These are phyloP conservation scores for Mycena galopus DNA, from an alignment of 768 basidiomycete species.

Conservation along the genomic window DNA sequence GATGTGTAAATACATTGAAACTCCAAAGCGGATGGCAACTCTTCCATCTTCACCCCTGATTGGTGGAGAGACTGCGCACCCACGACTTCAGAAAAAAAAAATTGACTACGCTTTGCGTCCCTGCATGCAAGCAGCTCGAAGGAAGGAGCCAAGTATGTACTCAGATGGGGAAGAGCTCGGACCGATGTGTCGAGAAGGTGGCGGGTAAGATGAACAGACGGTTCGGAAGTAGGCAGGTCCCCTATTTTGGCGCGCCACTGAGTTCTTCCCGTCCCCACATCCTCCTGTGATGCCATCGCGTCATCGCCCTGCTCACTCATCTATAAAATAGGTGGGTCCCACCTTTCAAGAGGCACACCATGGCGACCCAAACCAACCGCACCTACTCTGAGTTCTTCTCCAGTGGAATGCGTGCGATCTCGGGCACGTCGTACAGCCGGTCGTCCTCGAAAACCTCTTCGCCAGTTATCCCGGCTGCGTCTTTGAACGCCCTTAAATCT, in stretches of 20 bases:
- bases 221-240: slow-evolving; percentile 12
- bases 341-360: slow-evolving; percentile 34
- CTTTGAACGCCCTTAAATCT: slow-evolving; percentile 18
- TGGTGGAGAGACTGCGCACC: background rate
- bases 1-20: slow-evolving; percentile 4
- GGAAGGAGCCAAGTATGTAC: background rate
- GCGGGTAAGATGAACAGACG: background rate
- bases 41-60: slow-evolving; percentile 14
- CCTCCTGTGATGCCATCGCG: slow-evolving; percentile 23
- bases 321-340: slow-evolving; percentile 27
- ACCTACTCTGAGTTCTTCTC: slow-evolving; percentile 64
- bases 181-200: slow-evolving; percentile 21
- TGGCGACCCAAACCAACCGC: slow-evolving; percentile 39
- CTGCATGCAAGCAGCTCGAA: background rate
- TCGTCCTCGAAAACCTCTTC: slow-evolving; percentile 24
- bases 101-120: background rate
- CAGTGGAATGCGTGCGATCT: slow-evolving; percentile 59
- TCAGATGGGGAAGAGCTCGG: background rate
- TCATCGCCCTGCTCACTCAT: slow-evolving; percentile 16
- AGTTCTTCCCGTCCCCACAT: background rate
- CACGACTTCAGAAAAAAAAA: background rate
- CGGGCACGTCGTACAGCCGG: slow-evolving; percentile 38
- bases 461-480: slow-evolving; percentile 3
- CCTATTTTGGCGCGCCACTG: slow-evolving; percentile 23
- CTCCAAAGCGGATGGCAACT: slow-evolving; percentile 7